Percentiles rank a stretch among this genome's conserved stretches.
These are phyloP conservation scores for Discostella stelligera DNA, from an alignment of 352 stramenopile species.

Conservation along the genomic window DNA sequence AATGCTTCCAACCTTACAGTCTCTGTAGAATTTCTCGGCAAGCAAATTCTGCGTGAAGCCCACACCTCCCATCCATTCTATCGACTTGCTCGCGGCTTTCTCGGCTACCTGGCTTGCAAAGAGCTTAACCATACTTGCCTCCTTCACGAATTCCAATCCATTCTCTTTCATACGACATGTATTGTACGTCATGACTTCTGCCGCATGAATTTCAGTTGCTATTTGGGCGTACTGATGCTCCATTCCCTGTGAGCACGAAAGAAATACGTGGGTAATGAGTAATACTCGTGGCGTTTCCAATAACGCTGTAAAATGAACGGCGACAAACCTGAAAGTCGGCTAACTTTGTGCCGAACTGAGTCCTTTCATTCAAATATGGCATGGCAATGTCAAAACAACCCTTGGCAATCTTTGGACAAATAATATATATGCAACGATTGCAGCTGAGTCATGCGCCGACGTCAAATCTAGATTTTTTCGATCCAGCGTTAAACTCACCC, in stretches of 20 bases:
- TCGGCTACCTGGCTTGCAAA: slow-evolving; percentile 93
- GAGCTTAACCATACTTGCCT: slow-evolving; percentile 96
- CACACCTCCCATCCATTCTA: slow-evolving; percentile 93
- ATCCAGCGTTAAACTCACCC: slow-evolving; percentile 70
- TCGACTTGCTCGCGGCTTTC: slow-evolving; percentile 92
- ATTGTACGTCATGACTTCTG: slow-evolving; percentile 92
- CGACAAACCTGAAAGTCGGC: slow-evolving; percentile 85
- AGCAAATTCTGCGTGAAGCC: slow-evolving; percentile 93
- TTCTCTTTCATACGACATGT: slow-evolving; percentile 92
- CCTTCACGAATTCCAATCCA: slow-evolving; percentile 92
- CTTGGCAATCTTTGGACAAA: slow-evolving; percentile 81
- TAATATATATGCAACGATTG: not conserved
- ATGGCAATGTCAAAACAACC: slow-evolving; percentile 93
- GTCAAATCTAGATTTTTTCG: not conserved
- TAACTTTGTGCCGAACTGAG: slow-evolving; percentile 93
- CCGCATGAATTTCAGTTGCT: slow-evolving; percentile 92
- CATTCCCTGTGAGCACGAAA: slow-evolving; percentile 86
- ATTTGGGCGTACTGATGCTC: slow-evolving; percentile 95
- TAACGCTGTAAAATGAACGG: not conserved
- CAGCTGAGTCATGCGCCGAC: not conserved
- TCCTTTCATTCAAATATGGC: slow-evolving; percentile 94
- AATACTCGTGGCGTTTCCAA: not conserved
- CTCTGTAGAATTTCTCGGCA: slow-evolving; percentile 95
- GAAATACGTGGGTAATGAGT: not conserved
- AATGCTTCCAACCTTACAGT: slow-evolving; percentile 96